Conservation (phyloP, 2,329 filamentous ascomycete genomes). For the Alternaria sp. region DNA sequence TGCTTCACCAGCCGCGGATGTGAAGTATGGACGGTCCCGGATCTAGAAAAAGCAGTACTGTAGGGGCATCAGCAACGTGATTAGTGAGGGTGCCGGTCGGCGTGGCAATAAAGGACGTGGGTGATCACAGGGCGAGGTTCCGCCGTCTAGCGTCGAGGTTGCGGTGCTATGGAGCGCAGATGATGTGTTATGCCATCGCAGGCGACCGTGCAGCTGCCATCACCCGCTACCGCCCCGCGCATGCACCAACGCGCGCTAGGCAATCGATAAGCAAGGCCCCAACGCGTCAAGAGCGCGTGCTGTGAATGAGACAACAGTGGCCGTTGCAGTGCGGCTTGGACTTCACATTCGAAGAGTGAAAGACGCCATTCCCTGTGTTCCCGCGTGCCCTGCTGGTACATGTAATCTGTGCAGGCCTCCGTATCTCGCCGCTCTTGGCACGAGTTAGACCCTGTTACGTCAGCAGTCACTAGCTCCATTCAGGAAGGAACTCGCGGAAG, state of each 20-base stretch:
- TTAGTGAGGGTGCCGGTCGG: neutral
- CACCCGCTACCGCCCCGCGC: slow-evolving; percentile 18
- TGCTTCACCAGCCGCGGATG: slow-evolving; percentile 1
- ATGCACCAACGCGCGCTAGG: slow-evolving; percentile 18
- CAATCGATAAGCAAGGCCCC: slow-evolving; percentile 27
- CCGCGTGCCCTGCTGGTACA: neutral
- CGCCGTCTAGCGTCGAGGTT: slow-evolving; percentile 20
- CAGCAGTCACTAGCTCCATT: slow-evolving; percentile 25
- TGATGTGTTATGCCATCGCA: slow-evolving; percentile 35
- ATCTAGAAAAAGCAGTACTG: neutral
- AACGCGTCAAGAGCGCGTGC: slow-evolving; percentile 20
- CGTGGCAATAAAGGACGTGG: neutral
- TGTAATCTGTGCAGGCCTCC: neutral
- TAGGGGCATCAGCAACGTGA: slow-evolving; percentile 5
- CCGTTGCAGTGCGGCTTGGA: neutral
- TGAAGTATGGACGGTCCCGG: neutral
- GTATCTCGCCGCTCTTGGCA: slow-evolving; percentile 5
- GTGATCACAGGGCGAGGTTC: slow-evolving; percentile 11
- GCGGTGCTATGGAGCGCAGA: slow-evolving; percentile 27
- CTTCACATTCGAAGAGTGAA: no score
- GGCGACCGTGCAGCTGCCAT: slow-evolving; percentile 19
- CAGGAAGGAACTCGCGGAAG: slow-evolving; percentile 28
- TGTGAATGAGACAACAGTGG: neutral
- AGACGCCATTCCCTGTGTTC: neutral
- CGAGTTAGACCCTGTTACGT: slow-evolving; percentile 18